A percentile compares a stretch with the other conserved stretches of the same genome.
These are phyloP conservation scores for Kalmusia sp. DNA, from an alignment of 2,329 filamentous ascomycete genomes.

Conservation along the genomic window DNA sequence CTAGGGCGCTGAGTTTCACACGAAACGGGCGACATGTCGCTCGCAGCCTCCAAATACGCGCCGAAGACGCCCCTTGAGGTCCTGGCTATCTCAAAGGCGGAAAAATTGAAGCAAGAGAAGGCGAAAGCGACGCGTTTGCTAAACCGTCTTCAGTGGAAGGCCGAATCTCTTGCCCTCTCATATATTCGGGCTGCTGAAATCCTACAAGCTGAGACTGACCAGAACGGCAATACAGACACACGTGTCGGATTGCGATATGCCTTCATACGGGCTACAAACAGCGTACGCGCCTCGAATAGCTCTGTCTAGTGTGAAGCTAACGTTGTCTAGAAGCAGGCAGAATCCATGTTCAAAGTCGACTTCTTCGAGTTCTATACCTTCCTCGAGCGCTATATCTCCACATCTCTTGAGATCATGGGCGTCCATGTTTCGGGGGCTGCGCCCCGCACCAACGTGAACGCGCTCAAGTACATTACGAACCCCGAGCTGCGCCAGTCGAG, in stretches of 20 bases:
- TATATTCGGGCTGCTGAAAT: conserved; percentile 39
- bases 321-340: conserved; percentile 35
- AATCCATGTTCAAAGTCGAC: conserved; percentile 75
- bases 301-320: conserved; percentile 7
- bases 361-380: conserved; percentile 80
- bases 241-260: conserved; percentile 15
- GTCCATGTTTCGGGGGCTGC: conserved; percentile 54
- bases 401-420: conserved; percentile 69
- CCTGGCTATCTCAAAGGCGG: conserved; percentile 29
- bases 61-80: conserved; percentile 36
- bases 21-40: conserved; percentile 3
- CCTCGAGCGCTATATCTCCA: conserved; percentile 73
- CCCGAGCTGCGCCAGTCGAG: conserved; percentile 28
- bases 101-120: conserved; percentile 40
- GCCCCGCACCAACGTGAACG: conserved; percentile 31
- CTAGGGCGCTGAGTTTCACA: no score
- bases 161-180: conserved; percentile 38
- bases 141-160: conserved; percentile 43
- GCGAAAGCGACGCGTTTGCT: conserved; percentile 35
- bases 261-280: conserved; percentile 22
- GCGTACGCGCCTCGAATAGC: conserved; percentile 20
- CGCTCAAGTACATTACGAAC: conserved; percentile 42
- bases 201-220: conserved; percentile 21
- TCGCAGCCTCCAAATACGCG: conserved; percentile 40
- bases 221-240: conserved; percentile 15